Base-by-base conservation (phyloP, 2,329 filamentous ascomycete genomes). In the Pseudopyricularia javanii region DNA sequence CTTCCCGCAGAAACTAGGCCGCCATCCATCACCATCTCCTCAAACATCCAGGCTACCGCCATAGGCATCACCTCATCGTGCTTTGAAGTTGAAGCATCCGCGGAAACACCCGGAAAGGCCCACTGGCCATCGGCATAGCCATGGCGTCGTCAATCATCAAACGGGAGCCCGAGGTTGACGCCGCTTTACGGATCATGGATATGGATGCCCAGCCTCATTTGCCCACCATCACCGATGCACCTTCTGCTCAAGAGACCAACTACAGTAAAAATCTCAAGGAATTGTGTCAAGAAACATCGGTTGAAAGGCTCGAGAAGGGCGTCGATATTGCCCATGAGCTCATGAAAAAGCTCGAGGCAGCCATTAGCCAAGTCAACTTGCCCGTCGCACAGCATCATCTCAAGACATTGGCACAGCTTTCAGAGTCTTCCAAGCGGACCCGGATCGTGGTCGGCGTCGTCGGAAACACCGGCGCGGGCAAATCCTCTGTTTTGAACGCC, bases 401-500 rank as follows among this genome's bases (percentile, higher is more conserved):
- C 6, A 56, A 60, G 22, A 65, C 61, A 59, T 40, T 57, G 17
- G 8, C 54, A 5, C 11, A 12, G 11, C 48, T 50, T 3, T 32
- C 66, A 28, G 62, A 67, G 3, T 67, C 70, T 50, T 65, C 68
- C 3, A 59, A 60, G 5, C 64, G 63, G 20, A 60, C 59, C 2
- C 66, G 62, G 26, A 72, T 70, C 1, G 68, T 83, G 0, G 69
- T 84, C 17, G 80, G 79, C 6, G 74, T 85, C 1, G 73, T 81
- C 3, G 81, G 80, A 1, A 78, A 74, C 52, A 84, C 82, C 0
- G 80, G 80, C 0, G 74, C 76, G 1, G 81, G 81, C 0, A 85
- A 85, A 59, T 79, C 73, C 20, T 79, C 75, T 2, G 67, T 83
- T 0, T 82, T 85, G 61, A 85, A 84, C 58, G 80, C 80, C 0